A percentile compares a stretch with the other conserved stretches of the same genome.
Evolutionary conservation across 163 green algal genomes (phyloP).

Genomic region (Chlorella variabilis): DNA sequence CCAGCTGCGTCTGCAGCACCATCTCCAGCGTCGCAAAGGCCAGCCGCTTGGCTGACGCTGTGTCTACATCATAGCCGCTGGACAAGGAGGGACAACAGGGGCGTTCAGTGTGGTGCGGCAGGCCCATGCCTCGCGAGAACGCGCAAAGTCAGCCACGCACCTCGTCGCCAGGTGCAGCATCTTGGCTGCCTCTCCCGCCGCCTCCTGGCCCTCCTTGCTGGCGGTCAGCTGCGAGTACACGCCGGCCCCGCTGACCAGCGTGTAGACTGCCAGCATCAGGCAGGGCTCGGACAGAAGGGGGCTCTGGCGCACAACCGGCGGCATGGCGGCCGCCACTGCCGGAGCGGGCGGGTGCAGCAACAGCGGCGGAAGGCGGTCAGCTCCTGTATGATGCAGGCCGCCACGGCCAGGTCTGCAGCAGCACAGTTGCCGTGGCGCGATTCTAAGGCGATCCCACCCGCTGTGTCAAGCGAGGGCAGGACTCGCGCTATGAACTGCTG

Average conservation of each 20-base stretch:
- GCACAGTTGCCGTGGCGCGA: no score
- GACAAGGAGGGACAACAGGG: no score
- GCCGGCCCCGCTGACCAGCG: not conserved
- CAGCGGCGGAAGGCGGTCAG: no score
- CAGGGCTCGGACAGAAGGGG: not conserved
- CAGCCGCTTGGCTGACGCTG: slow-evolving; percentile 5
- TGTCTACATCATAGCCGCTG: slow-evolving; percentile 10
- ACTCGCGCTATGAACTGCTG: no score
- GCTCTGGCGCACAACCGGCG: not conserved
- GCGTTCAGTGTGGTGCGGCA: no score
- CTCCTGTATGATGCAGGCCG: no score
- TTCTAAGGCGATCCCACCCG: no score
- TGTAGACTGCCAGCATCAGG: not conserved
- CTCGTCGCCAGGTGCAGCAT: not conserved
- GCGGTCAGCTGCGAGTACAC: not conserved
- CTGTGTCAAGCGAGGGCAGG: no score
- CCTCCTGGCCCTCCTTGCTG: slow-evolving; percentile 2
- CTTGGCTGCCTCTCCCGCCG: not conserved
- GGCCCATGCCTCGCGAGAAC: no score
- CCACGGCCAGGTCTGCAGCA: no score
- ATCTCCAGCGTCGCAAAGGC: slow-evolving; percentile 11
- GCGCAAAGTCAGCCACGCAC: not conserved
- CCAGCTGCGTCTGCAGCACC: slow-evolving; percentile 26
- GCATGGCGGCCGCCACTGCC: not conserved
- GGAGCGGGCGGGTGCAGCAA: no score